Percentiles rank a stretch among this genome's conserved stretches.
Evolutionary conservation across 768 basidiomycete species (phyloP).

Genomic region (Clitopilus passeckerianus): DNA sequence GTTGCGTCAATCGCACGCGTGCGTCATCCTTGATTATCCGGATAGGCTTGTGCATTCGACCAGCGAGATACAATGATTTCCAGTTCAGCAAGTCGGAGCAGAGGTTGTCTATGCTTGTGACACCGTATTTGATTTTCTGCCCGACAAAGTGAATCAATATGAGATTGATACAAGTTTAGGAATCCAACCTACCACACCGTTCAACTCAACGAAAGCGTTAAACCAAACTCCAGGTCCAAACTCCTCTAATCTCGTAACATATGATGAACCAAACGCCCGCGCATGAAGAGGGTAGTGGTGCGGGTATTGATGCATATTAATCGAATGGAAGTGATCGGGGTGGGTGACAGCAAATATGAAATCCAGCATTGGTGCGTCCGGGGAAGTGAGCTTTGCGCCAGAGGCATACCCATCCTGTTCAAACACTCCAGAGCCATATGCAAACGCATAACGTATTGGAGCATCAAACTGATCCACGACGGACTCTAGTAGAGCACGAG

Average conservation of each 20-base stretch:
- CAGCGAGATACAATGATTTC: slow-evolving; percentile 90
- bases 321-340: slow-evolving; percentile 88
- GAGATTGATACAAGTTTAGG: background rate
- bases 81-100: slow-evolving; percentile 90
- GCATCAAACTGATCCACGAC: slow-evolving; percentile 81
- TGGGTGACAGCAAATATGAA: slow-evolving; percentile 97
- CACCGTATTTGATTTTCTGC: slow-evolving; percentile 94
- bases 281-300: slow-evolving; percentile 88
- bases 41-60: slow-evolving; percentile 96
- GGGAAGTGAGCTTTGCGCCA: slow-evolving; percentile 17
- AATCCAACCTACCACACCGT: slow-evolving; percentile 65
- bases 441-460: slow-evolving; percentile 94
- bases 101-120: slow-evolving; percentile 86
- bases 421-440: slow-evolving; percentile 96
- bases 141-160: no score
- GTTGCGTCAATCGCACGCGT: slow-evolving; percentile 85
- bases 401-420: slow-evolving; percentile 76
- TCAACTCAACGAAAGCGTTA: slow-evolving; percentile 83
- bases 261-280: slow-evolving; percentile 76
- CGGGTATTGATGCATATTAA: slow-evolving; percentile 91
- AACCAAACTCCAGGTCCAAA: slow-evolving; percentile 91
- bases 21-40: slow-evolving; percentile 92
- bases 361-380: slow-evolving; percentile 78
- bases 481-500: slow-evolving; percentile 72
- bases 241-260: slow-evolving; percentile 76